Evolutionary conservation across 2,329 filamentous ascomycete species (phyloP), one percentile per base, ranked within the genome.

Genomic region (Cryphonectria japonica): DNA sequence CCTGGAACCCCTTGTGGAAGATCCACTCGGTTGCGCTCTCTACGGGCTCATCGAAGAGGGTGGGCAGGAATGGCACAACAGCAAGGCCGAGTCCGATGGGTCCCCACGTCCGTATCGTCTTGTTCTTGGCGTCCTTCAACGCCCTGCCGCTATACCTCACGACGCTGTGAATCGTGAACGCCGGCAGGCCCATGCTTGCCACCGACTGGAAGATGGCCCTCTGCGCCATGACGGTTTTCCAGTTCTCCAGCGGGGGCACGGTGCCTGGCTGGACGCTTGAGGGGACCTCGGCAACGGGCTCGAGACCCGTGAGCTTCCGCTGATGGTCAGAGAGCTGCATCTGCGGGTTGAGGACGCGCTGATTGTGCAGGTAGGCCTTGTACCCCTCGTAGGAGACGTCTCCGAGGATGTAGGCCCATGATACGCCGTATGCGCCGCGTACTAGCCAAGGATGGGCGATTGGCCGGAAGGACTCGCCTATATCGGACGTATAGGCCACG

Each of bases 381-480:
- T 97, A 98, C 7, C 96, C 95, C 81, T 99, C 96, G 78, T 98
- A 91, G 46, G 88, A 87, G 64, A 98, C 95, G 78, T 99, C 96
- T 65, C 96, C 95, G 19, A 94, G 82, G 32, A 99, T 88, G 78
- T 99, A 99, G 14, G 92, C 85, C 96, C 96, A 98, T 1, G 93
- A 97, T 59, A 99, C 85, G 65, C 89, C 95, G 78, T 99, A 99
- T 7, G 96, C 96, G 64, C 89, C 85, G 71, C 91, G 89, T 14
- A 99, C 92, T 3, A 97, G 83, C 77, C 87, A 90, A 0, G 94
- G 95, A 79, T 98, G 95, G 4, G 95, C 95, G 54, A 99, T 88
- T 0, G 96, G 96, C 1, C 96, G 90, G 82, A 99, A 99, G 0
- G 93, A 97, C 82, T 99, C 96, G 79, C 96, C 96, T 74, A 99